Percentiles rank a stretch among this genome's conserved stretches.
phyloP scores from a whole-genome alignment of 352 stramenopile species.

The Phytophthora melonis region DNA sequence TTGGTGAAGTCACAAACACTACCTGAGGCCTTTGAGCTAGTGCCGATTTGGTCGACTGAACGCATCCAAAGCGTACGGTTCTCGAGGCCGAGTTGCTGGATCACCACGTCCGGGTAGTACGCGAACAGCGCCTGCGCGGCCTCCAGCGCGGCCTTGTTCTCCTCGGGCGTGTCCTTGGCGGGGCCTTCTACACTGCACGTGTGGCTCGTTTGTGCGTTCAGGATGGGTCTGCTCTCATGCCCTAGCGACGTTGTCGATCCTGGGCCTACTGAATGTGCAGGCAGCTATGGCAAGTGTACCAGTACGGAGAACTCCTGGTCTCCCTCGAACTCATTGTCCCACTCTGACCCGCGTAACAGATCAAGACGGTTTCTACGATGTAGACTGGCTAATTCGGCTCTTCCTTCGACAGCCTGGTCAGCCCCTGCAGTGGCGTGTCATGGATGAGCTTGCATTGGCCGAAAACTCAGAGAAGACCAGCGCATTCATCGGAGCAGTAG shows the following conservation, averaged over 20 bases:
- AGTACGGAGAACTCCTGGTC: background rate
- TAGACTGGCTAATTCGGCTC: background rate
- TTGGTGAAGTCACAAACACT: background rate
- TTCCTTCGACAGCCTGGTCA: background rate
- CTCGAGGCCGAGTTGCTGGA: conserved; percentile 5
- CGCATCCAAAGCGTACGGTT: background rate
- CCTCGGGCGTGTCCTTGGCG: conserved; percentile 45
- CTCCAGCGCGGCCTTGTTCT: conserved; percentile 42
- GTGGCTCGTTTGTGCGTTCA: background rate
- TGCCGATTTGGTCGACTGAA: background rate
- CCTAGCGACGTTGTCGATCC: background rate
- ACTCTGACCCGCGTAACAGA: background rate
- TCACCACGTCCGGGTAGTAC: conserved; percentile 43
- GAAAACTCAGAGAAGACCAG: background rate
- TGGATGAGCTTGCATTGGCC: background rate
- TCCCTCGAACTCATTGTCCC: background rate
- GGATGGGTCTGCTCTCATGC: background rate
- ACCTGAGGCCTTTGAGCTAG: background rate
- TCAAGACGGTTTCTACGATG: background rate
- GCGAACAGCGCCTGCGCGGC: conserved; percentile 21
- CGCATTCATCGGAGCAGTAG: background rate
- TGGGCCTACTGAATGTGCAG: background rate
- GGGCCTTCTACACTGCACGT: background rate
- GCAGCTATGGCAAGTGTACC: background rate
- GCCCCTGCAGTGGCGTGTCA: background rate